Evolutionary conservation across 768 basidiomycete species (phyloP).

Genomic region (Tulasnella calospora): DNA sequence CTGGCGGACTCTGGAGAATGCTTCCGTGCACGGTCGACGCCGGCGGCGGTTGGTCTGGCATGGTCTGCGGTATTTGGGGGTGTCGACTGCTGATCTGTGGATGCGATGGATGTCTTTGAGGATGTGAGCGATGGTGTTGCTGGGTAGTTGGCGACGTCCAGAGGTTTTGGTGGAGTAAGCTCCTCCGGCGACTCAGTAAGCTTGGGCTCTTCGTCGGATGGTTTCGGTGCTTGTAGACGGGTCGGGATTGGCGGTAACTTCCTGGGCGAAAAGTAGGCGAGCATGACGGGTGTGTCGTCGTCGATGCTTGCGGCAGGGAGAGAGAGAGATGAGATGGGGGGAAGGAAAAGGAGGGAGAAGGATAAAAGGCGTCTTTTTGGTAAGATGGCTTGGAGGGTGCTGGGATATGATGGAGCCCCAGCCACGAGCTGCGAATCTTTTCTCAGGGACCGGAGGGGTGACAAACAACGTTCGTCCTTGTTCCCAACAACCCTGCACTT

Average conservation of each 20-base stretch:
- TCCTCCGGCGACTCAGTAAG: background rate
- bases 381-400: background rate
- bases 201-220: background rate
- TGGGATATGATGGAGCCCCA: background rate
- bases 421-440: background rate
- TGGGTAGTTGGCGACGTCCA: background rate
- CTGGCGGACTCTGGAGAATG: background rate
- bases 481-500: background rate
- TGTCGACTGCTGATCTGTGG: background rate
- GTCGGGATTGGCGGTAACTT: background rate
- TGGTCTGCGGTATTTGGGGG: slow-evolving; percentile 5
- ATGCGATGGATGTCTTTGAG: background rate
- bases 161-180: background rate
- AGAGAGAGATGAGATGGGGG: background rate
- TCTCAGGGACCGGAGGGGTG: background rate
- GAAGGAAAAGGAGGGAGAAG: background rate
- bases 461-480: background rate
- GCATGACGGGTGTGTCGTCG: background rate
- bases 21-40: background rate
- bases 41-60: background rate
- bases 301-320: background rate
- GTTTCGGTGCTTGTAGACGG: background rate
- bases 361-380: background rate
- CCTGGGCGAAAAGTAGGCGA: background rate
- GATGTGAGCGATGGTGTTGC: slow-evolving; percentile 21